phyloP scores from a whole-genome alignment of 2,329 filamentous ascomycete genomes.

The Hypoxylon sp. region DNA sequence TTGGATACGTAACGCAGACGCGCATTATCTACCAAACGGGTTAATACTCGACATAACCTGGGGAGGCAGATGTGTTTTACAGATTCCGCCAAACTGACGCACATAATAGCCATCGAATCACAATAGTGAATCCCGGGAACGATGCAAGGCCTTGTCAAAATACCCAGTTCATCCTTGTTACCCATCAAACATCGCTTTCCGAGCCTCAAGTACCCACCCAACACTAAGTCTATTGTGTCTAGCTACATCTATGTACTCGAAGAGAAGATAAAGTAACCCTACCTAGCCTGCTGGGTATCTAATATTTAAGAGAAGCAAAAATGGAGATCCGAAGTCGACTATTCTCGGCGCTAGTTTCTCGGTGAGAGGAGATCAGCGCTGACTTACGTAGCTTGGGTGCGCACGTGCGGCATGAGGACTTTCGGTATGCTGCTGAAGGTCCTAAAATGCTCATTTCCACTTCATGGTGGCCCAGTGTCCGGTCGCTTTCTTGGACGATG shows the following conservation, averaged over 20 bases:
- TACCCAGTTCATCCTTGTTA: background rate
- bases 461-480: constrained; percentile 5
- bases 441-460: constrained; percentile 16
- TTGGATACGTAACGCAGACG: constrained; percentile 36
- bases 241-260: background rate
- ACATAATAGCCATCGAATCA: constrained; percentile 2
- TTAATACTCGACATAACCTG: background rate
- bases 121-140: background rate
- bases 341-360: constrained; percentile 1
- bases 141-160: constrained; percentile 1
- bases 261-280: background rate
- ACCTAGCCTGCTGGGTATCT: background rate
- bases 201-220: constrained; percentile 4
- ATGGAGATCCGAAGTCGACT: background rate
- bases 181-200: background rate
- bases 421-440: background rate
- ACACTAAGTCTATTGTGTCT: background rate
- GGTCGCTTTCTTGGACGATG: background rate
- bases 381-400: constrained; percentile 11
- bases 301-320: background rate
- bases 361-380: background rate
- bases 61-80: constrained; percentile 37
- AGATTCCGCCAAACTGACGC: constrained; percentile 12
- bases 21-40: constrained; percentile 19
- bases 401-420: background rate